A percentile compares a stretch with the other conserved stretches of the same genome.
These are phyloP conservation scores for Oenanthe javanica DNA, from an alignment of 140 eudicot genomes.

Conservation along the genomic window DNA sequence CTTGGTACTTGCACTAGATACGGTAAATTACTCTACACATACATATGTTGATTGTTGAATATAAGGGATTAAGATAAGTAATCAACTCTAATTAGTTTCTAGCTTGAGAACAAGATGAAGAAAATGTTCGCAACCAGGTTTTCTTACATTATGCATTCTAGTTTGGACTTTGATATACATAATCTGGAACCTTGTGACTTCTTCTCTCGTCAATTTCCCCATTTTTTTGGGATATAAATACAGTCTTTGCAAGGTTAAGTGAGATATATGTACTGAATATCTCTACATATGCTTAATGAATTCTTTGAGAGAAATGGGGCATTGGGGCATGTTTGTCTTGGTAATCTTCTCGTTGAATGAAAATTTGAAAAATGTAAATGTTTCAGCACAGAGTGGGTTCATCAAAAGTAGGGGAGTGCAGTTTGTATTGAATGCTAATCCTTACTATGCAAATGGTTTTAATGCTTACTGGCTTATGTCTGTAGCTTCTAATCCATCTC, in stretches of 20 bases:
- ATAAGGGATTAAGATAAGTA: neutral
- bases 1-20: neutral
- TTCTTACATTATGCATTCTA: neutral
- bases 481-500: conserved; percentile 41
- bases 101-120: neutral
- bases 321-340: conserved; percentile 7
- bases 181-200: neutral
- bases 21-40: neutral
- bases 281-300: neutral
- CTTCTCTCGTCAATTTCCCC: neutral
- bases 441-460: conserved; percentile 56
- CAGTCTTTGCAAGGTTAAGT: neutral
- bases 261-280: neutral
- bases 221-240: neutral
- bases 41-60: neutral
- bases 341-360: conserved; percentile 15
- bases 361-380: conserved; percentile 5
- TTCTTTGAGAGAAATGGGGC: conserved; percentile 5
- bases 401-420: conserved; percentile 30
- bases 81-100: neutral
- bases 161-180: neutral
- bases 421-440: conserved; percentile 38
- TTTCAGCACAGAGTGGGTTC: conserved; percentile 30
- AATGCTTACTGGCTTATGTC: conserved; percentile 82
- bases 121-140: neutral